Evolutionary conservation across 306 rosid species (phyloP).

Genomic region (Arachis stenosperma): DNA sequence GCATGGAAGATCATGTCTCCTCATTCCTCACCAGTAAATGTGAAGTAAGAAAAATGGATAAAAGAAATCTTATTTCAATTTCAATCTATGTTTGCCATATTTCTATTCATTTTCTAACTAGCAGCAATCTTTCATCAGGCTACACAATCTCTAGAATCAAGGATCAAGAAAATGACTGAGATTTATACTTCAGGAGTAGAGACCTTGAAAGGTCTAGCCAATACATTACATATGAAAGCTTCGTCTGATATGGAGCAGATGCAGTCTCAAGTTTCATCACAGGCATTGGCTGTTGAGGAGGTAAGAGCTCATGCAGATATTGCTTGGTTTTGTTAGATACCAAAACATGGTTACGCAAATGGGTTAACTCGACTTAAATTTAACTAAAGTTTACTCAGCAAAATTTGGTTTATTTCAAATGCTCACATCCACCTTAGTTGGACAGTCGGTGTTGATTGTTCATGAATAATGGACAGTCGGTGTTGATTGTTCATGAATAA

Average conservation of each 20-base stretch:
- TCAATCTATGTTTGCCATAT: constrained; percentile 14
- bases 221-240: constrained; percentile 66
- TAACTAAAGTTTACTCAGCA: too few species aligned
- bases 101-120: constrained; percentile 30
- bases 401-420: too few species aligned
- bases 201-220: constrained; percentile 61
- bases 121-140: constrained; percentile 54
- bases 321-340: not conserved
- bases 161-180: constrained; percentile 68
- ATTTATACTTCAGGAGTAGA: constrained; percentile 70
- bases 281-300: constrained; percentile 61
- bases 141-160: constrained; percentile 66
- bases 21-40: constrained; percentile 68
- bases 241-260: constrained; percentile 73
- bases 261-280: constrained; percentile 57
- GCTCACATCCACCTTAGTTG: not conserved
- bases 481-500: too few species aligned
- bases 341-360: not conserved
- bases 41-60: constrained; percentile 64
- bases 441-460: not conserved
- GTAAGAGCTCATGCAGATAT: constrained; percentile 43
- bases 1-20: constrained; percentile 73
- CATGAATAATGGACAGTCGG: not conserved
- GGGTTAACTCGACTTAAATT: too few species aligned
- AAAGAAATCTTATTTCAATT: constrained; percentile 19